Percentiles rank a stretch among this genome's conserved stretches.
phyloP scores from a whole-genome alignment of 495 filamentous ascomycete species.

The Aspergillus kassunensis region DNA sequence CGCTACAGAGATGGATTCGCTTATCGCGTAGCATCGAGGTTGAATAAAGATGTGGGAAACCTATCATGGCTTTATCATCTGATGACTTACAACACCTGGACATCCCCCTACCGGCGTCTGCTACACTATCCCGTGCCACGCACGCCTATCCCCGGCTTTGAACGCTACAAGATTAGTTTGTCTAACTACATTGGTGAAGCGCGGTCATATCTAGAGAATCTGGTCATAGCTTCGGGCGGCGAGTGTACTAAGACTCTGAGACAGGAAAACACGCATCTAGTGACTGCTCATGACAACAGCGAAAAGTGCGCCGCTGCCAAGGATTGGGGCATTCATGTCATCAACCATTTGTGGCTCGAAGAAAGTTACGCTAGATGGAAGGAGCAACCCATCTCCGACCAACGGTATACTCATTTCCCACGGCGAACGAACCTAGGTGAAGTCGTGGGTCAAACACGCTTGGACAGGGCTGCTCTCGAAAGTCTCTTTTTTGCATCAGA shows the following conservation, averaged over 20 bases:
- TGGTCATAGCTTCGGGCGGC: conserved; percentile 77
- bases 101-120: conserved; percentile 70
- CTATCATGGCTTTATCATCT: conserved; percentile 90
- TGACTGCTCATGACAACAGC: conserved; percentile 80
- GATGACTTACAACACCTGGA: conserved; percentile 84
- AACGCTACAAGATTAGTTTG: conserved; percentile 71
- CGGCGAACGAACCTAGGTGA: conserved; percentile 86
- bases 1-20: conserved; percentile 78
- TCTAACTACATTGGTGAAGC: conserved; percentile 97
- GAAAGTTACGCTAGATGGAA: conserved; percentile 91
- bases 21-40: conserved; percentile 70
- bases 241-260: conserved; percentile 91
- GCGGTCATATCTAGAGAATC: conserved; percentile 86
- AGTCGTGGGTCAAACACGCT: conserved; percentile 79
- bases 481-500: conserved; percentile 48
- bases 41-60: conserved; percentile 81
- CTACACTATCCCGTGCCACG: conserved; percentile 85
- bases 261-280: conserved; percentile 89
- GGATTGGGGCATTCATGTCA: conserved; percentile 86
- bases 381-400: conserved; percentile 59
- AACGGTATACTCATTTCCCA: conserved; percentile 79
- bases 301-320: conserved; percentile 88
- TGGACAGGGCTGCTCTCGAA: conserved; percentile 55
- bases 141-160: conserved; percentile 72
- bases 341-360: conserved; percentile 97